Conservation (phyloP, 2,329 filamentous ascomycete genomes). For the Colletotrichum magnum region DNA sequence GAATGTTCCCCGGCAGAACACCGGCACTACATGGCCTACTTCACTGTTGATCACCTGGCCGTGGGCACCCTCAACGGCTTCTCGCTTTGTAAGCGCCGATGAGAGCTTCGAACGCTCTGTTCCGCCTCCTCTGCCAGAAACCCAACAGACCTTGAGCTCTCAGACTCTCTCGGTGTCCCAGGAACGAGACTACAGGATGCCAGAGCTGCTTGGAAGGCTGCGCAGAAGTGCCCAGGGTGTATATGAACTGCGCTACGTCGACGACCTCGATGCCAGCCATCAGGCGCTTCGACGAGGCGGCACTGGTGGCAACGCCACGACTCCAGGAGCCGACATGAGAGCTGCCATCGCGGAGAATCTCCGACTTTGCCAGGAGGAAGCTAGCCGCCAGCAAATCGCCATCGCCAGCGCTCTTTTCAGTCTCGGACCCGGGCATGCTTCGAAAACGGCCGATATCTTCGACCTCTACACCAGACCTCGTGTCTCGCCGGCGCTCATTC, state of each 20-base stretch:
- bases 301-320: neutral
- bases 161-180: neutral
- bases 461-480: neutral
- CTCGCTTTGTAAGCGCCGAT: conserved; percentile 6
- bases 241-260: neutral
- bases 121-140: neutral
- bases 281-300: neutral
- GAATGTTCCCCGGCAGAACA: neutral
- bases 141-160: neutral
- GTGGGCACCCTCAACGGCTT: neutral
- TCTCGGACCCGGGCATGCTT: neutral
- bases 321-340: neutral
- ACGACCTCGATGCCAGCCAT: neutral
- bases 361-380: neutral
- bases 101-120: neutral
- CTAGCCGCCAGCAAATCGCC: neutral
- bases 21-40: neutral
- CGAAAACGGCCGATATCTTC: neutral
- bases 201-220: neutral
- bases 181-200: neutral
- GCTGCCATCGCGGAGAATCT: neutral
- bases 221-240: neutral
- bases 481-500: neutral
- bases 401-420: neutral
- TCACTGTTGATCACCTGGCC: neutral